phyloP scores from a whole-genome alignment of 2,329 filamentous ascomycete species.

The Scorias spongiosa region DNA sequence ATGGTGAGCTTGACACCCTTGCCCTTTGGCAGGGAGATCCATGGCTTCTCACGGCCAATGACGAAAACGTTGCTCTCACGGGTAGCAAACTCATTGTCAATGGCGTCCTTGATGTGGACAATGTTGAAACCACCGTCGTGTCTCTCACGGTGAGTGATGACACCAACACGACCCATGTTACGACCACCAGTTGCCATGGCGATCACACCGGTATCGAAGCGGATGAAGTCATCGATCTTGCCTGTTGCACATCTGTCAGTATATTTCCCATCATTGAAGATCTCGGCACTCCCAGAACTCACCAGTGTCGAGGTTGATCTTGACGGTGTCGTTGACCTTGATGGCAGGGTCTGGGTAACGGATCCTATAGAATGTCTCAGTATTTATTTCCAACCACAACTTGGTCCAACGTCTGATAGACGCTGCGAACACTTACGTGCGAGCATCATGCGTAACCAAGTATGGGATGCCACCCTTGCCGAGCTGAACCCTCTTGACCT shows the following conservation, averaged over 20 bases:
- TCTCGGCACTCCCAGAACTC: constrained; percentile 2
- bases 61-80: constrained; percentile 99
- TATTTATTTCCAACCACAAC: constrained; percentile 56
- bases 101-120: constrained; percentile 91
- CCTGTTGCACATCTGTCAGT: constrained; percentile 10
- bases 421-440: constrained; percentile 96
- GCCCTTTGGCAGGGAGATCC: constrained; percentile 98
- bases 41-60: constrained; percentile 96
- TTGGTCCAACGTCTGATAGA: constrained; percentile 99
- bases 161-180: constrained; percentile 99
- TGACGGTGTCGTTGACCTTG: constrained; percentile 99
- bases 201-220: constrained; percentile 96
- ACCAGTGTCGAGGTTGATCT: constrained; percentile 92
- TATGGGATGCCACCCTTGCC: constrained; percentile 99
- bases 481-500: constrained; percentile 99
- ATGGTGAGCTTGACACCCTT: constrained; percentile 99
- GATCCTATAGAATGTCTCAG: constrained; percentile 50
- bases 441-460: constrained; percentile 99
- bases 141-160: constrained; percentile 99
- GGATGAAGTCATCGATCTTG: constrained; percentile 96
- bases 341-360: constrained; percentile 96
- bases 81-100: constrained; percentile 99
- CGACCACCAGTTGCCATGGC: constrained; percentile 99
- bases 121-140: constrained; percentile 99
- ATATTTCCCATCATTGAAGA: background rate